Evolutionary conservation across 2,329 filamentous ascomycete genomes (phyloP).

Genomic region (Pseudogymnoascus sp.): DNA sequence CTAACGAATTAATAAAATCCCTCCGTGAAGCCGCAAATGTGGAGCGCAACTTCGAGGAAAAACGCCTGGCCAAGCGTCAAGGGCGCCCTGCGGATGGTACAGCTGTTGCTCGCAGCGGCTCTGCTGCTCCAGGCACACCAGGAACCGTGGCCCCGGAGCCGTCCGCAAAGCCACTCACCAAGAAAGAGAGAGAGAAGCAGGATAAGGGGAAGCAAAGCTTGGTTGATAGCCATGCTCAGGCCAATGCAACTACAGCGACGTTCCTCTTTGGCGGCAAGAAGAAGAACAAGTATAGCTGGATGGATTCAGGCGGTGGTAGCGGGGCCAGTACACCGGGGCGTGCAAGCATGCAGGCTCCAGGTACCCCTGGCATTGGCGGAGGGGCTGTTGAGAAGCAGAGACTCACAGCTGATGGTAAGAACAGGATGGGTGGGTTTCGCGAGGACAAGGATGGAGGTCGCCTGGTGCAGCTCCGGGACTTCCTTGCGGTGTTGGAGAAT

Average conservation of each 20-base stretch:
- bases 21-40: constrained; percentile 55
- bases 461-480: constrained; percentile 77
- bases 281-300: constrained; percentile 67
- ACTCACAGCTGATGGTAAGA: constrained; percentile 50
- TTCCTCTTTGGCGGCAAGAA: constrained; percentile 62
- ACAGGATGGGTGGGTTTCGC: constrained; percentile 64
- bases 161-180: constrained; percentile 64
- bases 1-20: constrained; percentile 37
- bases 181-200: constrained; percentile 78
- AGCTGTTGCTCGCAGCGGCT: constrained; percentile 34
- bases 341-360: constrained; percentile 28
- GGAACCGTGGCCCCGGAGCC: constrained; percentile 54
- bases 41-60: constrained; percentile 67
- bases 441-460: constrained; percentile 70
- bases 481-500: constrained; percentile 68
- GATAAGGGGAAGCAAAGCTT: constrained; percentile 68
- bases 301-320: constrained; percentile 51
- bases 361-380: constrained; percentile 30
- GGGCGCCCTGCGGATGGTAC: constrained; percentile 48
- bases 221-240: constrained; percentile 68
- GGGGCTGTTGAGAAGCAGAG: constrained; percentile 31
- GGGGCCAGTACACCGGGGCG: constrained; percentile 43
- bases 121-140: constrained; percentile 50
- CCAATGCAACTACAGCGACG: constrained; percentile 74
- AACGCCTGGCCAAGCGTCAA: constrained; percentile 57